Evolutionary conservation across 352 stramenopile genomes (phyloP).

Genomic region (Saprolegnia diclina): DNA sequence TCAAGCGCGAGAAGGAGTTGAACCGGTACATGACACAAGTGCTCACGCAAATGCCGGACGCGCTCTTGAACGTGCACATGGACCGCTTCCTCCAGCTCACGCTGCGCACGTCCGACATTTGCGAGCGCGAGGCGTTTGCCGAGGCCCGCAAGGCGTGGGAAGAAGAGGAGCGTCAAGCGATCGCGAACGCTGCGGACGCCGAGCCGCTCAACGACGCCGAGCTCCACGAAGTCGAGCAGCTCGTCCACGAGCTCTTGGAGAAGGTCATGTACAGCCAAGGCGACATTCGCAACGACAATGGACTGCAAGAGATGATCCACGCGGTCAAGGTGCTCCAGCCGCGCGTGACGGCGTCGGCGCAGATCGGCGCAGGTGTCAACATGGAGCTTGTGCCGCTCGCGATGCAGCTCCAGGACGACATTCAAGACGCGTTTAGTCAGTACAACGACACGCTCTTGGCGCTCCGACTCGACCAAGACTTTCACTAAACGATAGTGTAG

Average conservation of each 20-base stretch:
- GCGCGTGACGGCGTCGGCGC: slow-evolving; percentile 69
- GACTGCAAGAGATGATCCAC: slow-evolving; percentile 88
- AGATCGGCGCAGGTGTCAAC: slow-evolving; percentile 85
- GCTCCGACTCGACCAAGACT: slow-evolving; percentile 76
- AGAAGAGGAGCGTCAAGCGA: slow-evolving; percentile 79
- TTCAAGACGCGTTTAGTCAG: slow-evolving; percentile 87
- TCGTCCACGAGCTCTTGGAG: slow-evolving; percentile 81
- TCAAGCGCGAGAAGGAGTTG: slow-evolving; percentile 87
- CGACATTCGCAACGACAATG: slow-evolving; percentile 82
- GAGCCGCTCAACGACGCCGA: slow-evolving; percentile 83
- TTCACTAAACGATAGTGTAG: slow-evolving; percentile 42
- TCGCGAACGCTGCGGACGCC: slow-evolving; percentile 78
- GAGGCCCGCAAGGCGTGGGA: slow-evolving; percentile 84
- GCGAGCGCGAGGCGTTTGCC: slow-evolving; percentile 81
- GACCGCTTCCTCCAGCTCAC: slow-evolving; percentile 87
- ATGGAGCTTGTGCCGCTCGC: slow-evolving; percentile 82
- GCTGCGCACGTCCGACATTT: slow-evolving; percentile 80
- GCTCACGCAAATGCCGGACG: slow-evolving; percentile 86
- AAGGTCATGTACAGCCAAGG: slow-evolving; percentile 86
- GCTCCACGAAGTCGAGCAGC: slow-evolving; percentile 82
- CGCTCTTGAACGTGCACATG: slow-evolving; percentile 84
- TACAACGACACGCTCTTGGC: slow-evolving; percentile 87
- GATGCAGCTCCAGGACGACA: slow-evolving; percentile 88
- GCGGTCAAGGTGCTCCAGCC: slow-evolving; percentile 83
- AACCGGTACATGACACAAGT: slow-evolving; percentile 90